Conservation (phyloP, 306 rosid genomes). For the Gleditsia sinensis region DNA sequence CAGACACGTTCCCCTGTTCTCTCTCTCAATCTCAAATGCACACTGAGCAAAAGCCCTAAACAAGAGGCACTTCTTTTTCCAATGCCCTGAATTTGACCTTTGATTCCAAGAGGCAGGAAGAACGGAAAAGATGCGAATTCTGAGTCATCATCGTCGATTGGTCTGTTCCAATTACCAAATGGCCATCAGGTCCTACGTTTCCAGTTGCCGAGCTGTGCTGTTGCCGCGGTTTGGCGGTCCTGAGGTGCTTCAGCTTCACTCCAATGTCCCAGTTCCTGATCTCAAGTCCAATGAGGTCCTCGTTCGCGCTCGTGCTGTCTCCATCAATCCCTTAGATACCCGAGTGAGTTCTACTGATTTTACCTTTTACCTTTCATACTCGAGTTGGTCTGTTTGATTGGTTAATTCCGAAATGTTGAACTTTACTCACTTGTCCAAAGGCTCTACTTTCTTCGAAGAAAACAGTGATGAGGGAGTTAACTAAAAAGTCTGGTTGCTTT, state of each 20-base stretch:
- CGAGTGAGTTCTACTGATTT: conserved; percentile 53
- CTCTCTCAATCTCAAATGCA: conserved; percentile 20
- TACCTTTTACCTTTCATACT: not conserved
- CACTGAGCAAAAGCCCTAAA: conserved; percentile 26
- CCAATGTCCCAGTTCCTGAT: not conserved
- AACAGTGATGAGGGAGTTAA: not conserved
- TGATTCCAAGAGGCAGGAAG: not conserved
- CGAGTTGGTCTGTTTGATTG: not conserved
- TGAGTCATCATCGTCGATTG: conserved; percentile 5
- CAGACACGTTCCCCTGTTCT: conserved; percentile 59
- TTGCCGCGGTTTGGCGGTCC: conserved; percentile 20
- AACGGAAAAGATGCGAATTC: conserved; percentile 33
- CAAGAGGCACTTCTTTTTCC: not conserved
- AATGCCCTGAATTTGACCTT: not conserved
- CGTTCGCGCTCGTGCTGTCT: conserved; percentile 66
- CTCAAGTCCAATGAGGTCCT: conserved; percentile 21
- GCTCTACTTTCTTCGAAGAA: not conserved
- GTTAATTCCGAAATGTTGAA: not conserved
- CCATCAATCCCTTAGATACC: conserved; percentile 83
- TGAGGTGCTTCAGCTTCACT: conserved; percentile 1
- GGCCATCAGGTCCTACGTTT: not conserved
- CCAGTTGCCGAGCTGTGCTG: conserved; percentile 1
- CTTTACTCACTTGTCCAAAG: not conserved
- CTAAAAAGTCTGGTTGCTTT: not conserved
- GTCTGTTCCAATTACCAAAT: conserved; percentile 42